Evolutionary conservation across 805 yeast genomes (phyloP), one percentile per base, ranked within the genome.

Genomic region (Ogataea allantospora): DNA sequence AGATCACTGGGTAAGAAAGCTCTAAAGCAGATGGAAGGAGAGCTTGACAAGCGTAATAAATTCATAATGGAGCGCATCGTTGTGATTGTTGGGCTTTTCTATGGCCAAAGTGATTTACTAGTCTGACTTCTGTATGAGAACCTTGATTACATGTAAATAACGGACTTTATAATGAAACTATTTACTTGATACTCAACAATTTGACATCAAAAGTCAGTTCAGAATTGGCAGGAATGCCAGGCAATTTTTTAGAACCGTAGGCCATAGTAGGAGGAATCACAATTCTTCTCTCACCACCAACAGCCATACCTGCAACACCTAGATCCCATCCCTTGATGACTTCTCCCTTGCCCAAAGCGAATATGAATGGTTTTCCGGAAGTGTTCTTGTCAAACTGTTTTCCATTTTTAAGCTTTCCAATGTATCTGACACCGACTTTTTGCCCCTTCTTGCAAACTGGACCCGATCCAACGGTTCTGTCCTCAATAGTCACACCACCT

Each of bases 261-360:
- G 96, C 99, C 80, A 86, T 85, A 58, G 89, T 78, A 38, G 99
- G 83, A 55, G 99, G 99, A 53, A 93, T 88, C 45, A 88, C 77
- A 52, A 93, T 88, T 73, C 98, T 82, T 77, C 99, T 89, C 77
- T 93, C 99, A 62, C 98, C 98, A 59, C 96, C 96, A 61, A 87
- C 95, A 41, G 95, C 80, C 97, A 93, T 89, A 63, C 98, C 98
- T 43, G 91, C 88, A 56, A 93, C 93, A 75, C 99, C 99, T 58
- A 91, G 77, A 63, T 93, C 99, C 87, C 96, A 93, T 50, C 98
- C 99, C 67, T 87, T 87, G 74, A 93, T 93, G 54, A 95, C 97
- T 70, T 93, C 99, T 62, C 98, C 99, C 65, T 83, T 85, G 58
- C 99, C 99, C 55, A 93, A 77, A 47, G 77, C 78, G 69, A 93